Base-by-base conservation (phyloP, 768 basidiomycete genomes). In the Tremella fuciformis region DNA sequence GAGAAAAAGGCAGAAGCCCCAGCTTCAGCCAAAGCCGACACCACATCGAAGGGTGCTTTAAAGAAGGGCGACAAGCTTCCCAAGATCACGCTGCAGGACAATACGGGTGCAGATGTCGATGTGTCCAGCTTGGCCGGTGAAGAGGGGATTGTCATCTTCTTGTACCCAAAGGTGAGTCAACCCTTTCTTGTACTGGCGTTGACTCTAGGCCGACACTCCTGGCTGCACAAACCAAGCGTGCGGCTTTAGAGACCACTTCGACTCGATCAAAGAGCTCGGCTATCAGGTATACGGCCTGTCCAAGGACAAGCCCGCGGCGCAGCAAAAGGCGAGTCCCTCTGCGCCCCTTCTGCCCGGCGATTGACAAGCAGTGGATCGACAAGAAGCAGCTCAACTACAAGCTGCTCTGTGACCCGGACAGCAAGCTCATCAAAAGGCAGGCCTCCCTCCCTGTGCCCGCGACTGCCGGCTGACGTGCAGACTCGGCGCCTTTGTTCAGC, bases 211-310 rank as follows among this genome's bases (percentile, higher is more conserved):
- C 11, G 64, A 59, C 26, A 61, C 55, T 11, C 77, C 64, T 53
- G 91, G 93, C 29, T 96, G 93, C 79, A 97, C 91, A 2, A 86
- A 79, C 37, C 92, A 97, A 75, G 92, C 93, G 0, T 97, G 93
- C 73, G 88, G 86, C 3, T 98, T 88, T 82, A 83, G 91, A 18
- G 92, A 97, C 73, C 80, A 80, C 53, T 89, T 87, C 74, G 83
- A 85, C 3, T 86, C 88, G 63, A 93, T 93, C 75, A 80, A 83
- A 1, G 78, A 83, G 4, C 72, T 82, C 58, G 81, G 84, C 42
- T 96, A 85, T 76, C 81, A 81, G 53, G 86, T 94, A 41, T 90
- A 90, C 74, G 91, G 91, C 63, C 78, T 97, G 86, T 70, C 69
- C 8, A 64, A 68, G 41, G 71, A 73, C 42, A 66, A 57, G 24